phyloP scores from a whole-genome alignment of 768 basidiomycete genomes.

The Hygrophoropsis aurantiaca region DNA sequence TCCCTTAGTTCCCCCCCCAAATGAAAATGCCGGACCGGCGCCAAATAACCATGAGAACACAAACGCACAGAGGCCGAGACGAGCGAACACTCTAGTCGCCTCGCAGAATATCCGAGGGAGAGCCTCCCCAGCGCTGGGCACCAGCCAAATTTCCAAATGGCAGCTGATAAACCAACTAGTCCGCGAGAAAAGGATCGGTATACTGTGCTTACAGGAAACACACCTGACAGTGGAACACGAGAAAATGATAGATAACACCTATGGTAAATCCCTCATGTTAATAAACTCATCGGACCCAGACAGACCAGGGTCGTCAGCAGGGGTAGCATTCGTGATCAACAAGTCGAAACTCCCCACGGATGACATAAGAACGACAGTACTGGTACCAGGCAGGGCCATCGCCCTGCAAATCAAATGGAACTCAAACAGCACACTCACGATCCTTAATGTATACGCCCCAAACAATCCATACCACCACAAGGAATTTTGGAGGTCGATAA shows the following conservation, averaged over 20 bases:
- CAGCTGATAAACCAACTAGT: conserved; percentile 11
- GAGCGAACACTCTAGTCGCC: conserved; percentile 4
- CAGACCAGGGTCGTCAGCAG: conserved; percentile 3
- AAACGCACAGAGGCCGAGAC: too few species aligned
- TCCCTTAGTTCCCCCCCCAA: too few species aligned
- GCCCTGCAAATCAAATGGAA: conserved; percentile 13
- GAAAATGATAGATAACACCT: background rate
- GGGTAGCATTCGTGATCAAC: conserved; percentile 19
- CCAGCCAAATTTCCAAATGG: conserved; percentile 16
- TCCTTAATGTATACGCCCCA: conserved; percentile 20
- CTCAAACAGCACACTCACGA: background rate
- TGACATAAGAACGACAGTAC: background rate
- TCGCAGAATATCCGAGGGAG: conserved; percentile 17
- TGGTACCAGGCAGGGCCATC: conserved; percentile 14
- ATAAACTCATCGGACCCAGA: conserved; percentile 1
- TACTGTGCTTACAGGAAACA: conserved; percentile 22
- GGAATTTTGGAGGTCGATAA: conserved; percentile 11
- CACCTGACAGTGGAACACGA: conserved; percentile 10
- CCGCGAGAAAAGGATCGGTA: conserved; percentile 8
- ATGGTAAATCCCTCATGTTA: conserved; percentile 2
- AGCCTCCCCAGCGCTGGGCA: background rate
- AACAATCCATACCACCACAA: background rate
- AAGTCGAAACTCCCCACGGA: conserved; percentile 6
- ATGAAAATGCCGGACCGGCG: too few species aligned
- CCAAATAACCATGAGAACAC: too few species aligned